Conservation (phyloP, 2,329 filamentous ascomycete genomes). For the Sporothrix globosa region DNA sequence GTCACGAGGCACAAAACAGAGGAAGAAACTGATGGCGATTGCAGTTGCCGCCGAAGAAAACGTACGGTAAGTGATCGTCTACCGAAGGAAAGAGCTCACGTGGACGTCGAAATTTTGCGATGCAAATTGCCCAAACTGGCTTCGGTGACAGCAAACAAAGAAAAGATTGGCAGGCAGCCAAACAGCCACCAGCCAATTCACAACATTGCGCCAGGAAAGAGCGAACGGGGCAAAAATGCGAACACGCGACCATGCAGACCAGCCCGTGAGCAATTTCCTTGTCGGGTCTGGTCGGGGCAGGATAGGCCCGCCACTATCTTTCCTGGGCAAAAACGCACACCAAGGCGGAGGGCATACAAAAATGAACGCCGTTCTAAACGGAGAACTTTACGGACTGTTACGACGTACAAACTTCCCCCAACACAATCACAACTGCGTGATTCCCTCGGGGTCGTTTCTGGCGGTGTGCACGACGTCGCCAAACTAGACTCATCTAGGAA, state of each 20-base stretch:
- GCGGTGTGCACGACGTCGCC: conserved; percentile 20
- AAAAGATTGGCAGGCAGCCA: background rate
- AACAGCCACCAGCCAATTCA: no score
- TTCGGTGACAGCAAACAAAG: conserved; percentile 16
- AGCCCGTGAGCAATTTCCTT: conserved; percentile 22
- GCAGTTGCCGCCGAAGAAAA: background rate
- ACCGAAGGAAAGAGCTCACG: conserved; percentile 19
- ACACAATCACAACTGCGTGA: background rate
- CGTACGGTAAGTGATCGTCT: conserved; percentile 13
- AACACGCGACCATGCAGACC: conserved; percentile 4
- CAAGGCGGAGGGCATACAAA: background rate
- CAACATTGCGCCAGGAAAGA: conserved; percentile 20
- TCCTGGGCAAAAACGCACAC: background rate
- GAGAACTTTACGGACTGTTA: background rate
- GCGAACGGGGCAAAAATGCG: background rate
- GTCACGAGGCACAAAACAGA: background rate
- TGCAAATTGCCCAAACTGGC: conserved; percentile 9
- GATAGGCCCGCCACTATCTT: conserved; percentile 9
- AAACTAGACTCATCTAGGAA: background rate
- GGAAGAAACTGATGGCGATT: background rate
- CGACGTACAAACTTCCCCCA: background rate
- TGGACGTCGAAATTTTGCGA: background rate
- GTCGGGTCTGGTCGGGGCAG: conserved; percentile 22
- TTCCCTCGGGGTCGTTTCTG: background rate
- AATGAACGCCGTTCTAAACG: conserved; percentile 19